Conservation (phyloP, 331 rosid species). For the Ulmus americana region DNA sequence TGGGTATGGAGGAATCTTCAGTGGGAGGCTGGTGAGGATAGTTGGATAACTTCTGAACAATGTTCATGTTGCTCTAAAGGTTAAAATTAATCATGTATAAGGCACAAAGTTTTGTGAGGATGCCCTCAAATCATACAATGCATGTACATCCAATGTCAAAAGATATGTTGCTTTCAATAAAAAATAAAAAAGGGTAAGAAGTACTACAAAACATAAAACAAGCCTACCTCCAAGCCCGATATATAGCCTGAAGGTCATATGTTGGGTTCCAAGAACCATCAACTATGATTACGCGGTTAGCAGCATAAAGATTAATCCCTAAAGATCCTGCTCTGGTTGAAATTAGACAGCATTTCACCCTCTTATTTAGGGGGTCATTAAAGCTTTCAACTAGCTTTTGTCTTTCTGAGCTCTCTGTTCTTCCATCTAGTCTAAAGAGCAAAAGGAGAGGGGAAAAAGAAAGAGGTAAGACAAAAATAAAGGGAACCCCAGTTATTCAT, state of each 20-base stretch:
- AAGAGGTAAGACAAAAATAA: neutral
- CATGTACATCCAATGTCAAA: neutral
- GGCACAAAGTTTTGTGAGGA: neutral
- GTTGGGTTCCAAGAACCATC: conserved; percentile 99
- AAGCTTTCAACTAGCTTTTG: conserved; percentile 87
- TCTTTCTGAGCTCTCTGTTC: conserved; percentile 92
- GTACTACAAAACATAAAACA: neutral
- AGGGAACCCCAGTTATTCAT: neutral
- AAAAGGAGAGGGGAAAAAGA: conserved; percentile 9
- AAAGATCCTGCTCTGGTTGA: conserved; percentile 92
- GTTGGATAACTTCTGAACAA: too few relatives aligned
- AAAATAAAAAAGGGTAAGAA: neutral
- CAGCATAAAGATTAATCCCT: conserved; percentile 95
- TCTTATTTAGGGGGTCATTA: conserved; percentile 74
- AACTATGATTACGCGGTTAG: conserved; percentile 90
- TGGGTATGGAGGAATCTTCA: neutral
- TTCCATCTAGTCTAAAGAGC: conserved; percentile 79
- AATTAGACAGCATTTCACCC: conserved; percentile 86
- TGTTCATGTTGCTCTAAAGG: neutral
- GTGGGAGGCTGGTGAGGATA: neutral
- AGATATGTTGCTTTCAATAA: neutral
- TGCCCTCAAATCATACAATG: neutral
- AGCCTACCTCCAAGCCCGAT: conserved; percentile 87
- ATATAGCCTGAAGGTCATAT: conserved; percentile 91
- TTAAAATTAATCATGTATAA: neutral